Evolutionary conservation across 1,284 basidiomycete species (phyloP).

Genomic region (Marasmius fiardii): DNA sequence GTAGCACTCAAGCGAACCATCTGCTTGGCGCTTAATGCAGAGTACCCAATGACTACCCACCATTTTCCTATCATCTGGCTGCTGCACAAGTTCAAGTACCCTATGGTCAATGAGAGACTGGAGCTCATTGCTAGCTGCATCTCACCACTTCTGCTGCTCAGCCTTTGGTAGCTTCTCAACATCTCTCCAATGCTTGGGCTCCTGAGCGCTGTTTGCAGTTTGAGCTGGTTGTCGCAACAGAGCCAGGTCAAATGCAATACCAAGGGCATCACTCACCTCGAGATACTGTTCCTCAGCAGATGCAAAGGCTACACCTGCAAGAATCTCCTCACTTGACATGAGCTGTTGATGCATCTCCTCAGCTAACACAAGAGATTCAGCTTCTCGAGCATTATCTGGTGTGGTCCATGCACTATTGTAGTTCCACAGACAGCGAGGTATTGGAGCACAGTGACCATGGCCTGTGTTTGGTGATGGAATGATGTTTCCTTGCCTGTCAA

Average conservation of each 20-base stretch:
- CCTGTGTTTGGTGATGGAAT: slow-evolving; percentile 7
- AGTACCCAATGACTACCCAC: slow-evolving; percentile 29
- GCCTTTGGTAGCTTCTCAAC: too few relatives aligned
- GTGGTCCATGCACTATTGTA: slow-evolving; percentile 3
- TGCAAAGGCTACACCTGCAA: background rate
- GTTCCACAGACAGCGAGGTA: slow-evolving; percentile 1
- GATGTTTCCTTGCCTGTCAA: slow-evolving; percentile 5
- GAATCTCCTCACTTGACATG: background rate
- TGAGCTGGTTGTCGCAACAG: slow-evolving; percentile 6
- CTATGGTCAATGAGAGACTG: slow-evolving; percentile 6
- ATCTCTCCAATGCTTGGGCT: too few relatives aligned
- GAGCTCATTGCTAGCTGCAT: slow-evolving; percentile 18
- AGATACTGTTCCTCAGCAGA: background rate
- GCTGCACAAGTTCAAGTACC: slow-evolving; percentile 12
- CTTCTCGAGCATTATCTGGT: background rate
- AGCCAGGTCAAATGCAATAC: slow-evolving; percentile 9
- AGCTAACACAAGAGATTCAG: background rate
- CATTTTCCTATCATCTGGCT: slow-evolving; percentile 4
- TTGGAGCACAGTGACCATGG: background rate
- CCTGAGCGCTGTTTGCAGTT: slow-evolving; percentile 11
- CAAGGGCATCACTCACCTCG: slow-evolving; percentile 3
- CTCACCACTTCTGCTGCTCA: slow-evolving; percentile 5
- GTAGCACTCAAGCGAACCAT: slow-evolving; percentile 24
- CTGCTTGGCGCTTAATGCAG: slow-evolving; percentile 25
- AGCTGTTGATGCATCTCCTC: background rate